Evolutionary conservation across 169 alveolate genomes (phyloP).

Genomic region (Cyclospora cayetanensis): DNA sequence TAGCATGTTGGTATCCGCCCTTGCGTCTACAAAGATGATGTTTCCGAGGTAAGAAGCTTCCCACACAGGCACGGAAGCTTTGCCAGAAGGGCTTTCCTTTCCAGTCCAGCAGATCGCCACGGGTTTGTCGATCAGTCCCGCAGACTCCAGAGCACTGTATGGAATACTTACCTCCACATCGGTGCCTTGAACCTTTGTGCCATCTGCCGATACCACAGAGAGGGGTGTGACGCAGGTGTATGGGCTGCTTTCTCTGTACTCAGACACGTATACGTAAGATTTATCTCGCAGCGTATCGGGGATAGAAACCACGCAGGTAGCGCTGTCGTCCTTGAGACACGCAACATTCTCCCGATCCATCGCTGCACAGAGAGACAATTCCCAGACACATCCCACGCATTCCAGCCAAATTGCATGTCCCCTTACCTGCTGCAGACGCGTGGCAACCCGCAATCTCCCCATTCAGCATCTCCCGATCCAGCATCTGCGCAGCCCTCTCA

Average conservation of each 20-base stretch:
- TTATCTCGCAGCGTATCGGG: slow-evolving; percentile 4
- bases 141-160: not conserved
- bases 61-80: not conserved
- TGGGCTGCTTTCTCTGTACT: not conserved
- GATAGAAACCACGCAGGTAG: not conserved
- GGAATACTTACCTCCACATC: not conserved
- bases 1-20: not conserved
- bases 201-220: not conserved
- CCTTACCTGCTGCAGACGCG: too few species aligned
- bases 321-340: not conserved
- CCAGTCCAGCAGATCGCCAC: slow-evolving; percentile 46
- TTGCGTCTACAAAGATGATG: not conserved
- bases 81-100: not conserved
- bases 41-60: slow-evolving; percentile 7
- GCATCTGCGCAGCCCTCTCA: too few species aligned
- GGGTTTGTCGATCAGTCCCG: slow-evolving; percentile 1
- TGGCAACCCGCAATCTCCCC: too few species aligned
- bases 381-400: too few species aligned
- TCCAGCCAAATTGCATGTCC: too few species aligned
- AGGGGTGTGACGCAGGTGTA: not conserved
- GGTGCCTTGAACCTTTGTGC: not conserved
- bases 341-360: slow-evolving; percentile 1
- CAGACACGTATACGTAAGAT: not conserved
- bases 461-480: too few species aligned
- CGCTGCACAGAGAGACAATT: slow-evolving; percentile 23